Evolutionary conservation across 177 flowering plant genomes (phyloP).

Genomic region (Vitis hybrid): DNA sequence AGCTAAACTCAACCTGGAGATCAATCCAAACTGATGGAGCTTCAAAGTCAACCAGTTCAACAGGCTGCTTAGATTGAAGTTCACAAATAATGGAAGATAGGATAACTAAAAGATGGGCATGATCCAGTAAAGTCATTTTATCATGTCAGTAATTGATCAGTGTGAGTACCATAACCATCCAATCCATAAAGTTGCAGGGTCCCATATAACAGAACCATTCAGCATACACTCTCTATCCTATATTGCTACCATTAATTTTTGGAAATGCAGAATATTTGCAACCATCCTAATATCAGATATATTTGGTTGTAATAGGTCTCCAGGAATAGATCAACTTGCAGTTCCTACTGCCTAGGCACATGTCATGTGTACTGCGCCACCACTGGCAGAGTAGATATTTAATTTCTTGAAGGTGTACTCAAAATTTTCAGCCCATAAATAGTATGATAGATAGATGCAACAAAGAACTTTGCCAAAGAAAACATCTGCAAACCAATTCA

Average conservation of each 20-base stretch:
- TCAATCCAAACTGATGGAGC: neutral
- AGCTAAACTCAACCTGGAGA: neutral
- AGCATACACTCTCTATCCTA: neutral
- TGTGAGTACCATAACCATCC: too few species aligned
- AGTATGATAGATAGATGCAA: neutral
- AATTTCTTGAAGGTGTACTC: neutral
- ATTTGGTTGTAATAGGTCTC: neutral
- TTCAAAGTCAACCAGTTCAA: too few species aligned
- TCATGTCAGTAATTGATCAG: too few species aligned
- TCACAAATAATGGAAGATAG: too few species aligned
- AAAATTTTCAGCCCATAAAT: neutral
- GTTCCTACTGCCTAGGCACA: neutral
- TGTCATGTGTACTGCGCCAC: neutral
- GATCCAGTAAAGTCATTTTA: too few species aligned
- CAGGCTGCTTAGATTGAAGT: too few species aligned
- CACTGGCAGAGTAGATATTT: neutral
- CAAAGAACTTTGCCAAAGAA: neutral
- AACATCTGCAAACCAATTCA: neutral
- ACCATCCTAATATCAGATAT: neutral
- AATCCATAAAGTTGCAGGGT: neutral
- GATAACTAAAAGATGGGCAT: too few species aligned
- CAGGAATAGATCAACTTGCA: neutral
- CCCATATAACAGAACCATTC: too few species aligned
- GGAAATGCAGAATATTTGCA: neutral
- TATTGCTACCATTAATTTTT: neutral